Conservation (phyloP, 1,139 yeast genomes). For the Starmera stellimalicola region DNA sequence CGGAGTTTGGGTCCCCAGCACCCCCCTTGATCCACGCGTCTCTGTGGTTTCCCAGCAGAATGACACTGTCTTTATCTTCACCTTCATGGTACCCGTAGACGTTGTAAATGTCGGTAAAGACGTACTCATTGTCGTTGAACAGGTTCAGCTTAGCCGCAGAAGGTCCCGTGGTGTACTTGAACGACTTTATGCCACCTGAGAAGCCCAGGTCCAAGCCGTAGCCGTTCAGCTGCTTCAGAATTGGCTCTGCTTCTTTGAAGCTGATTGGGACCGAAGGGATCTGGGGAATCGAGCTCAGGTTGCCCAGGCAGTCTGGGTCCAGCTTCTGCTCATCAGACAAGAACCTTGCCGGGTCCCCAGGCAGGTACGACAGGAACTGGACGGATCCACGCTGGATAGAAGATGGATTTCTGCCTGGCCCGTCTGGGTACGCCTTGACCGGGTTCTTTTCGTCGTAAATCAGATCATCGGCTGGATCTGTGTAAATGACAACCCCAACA, state of each 20-base stretch:
- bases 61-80: conserved; percentile 36
- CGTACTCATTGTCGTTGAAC: conserved; percentile 47
- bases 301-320: conserved; percentile 54
- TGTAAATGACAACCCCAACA: conserved; percentile 46
- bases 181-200: conserved; percentile 32
- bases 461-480: conserved; percentile 63
- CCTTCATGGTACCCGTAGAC: conserved; percentile 52
- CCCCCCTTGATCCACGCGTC: conserved; percentile 72
- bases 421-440: conserved; percentile 49
- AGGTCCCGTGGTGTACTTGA: conserved; percentile 55
- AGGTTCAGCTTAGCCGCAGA: conserved; percentile 40
- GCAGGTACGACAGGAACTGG: conserved; percentile 62
- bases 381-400: conserved; percentile 79
- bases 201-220: conserved; percentile 33
- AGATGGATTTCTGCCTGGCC: conserved; percentile 62
- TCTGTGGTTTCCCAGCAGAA: conserved; percentile 59
- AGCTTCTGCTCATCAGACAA: conserved; percentile 47
- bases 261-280: conserved; percentile 61
- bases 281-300: conserved; percentile 40
- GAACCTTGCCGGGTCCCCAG: conserved; percentile 73
- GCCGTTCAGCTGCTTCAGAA: conserved; percentile 43
- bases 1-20: conserved; percentile 65
- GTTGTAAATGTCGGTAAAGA: conserved; percentile 47
- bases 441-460: conserved; percentile 39
- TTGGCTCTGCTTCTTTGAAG: conserved; percentile 46